Conservation (phyloP, 1,139 yeast species). For the Hansenula lynferdii region DNA sequence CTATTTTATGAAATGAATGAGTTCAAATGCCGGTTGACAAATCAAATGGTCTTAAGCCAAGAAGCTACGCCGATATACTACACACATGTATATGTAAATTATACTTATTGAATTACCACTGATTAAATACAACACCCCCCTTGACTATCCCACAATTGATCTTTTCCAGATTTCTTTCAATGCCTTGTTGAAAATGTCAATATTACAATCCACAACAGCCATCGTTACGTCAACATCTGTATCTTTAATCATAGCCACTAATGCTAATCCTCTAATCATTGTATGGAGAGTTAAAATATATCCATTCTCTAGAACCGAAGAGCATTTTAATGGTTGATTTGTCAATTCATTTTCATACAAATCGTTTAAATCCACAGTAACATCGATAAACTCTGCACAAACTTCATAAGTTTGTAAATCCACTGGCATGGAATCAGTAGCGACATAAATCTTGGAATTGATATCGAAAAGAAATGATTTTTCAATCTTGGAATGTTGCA, state of each 20-base stretch:
- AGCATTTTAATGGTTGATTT: slow-evolving; percentile 47
- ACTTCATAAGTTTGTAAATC: slow-evolving; percentile 95
- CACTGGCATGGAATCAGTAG: slow-evolving; percentile 94
- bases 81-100: too few species aligned
- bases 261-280: slow-evolving; percentile 89
- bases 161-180: slow-evolving; percentile 71
- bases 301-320: slow-evolving; percentile 78
- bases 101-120: too few species aligned
- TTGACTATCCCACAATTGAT: slow-evolving; percentile 17
- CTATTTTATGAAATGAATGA: too few species aligned
- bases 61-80: too few species aligned
- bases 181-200: slow-evolving; percentile 73
- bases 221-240: slow-evolving; percentile 55
- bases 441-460: slow-evolving; percentile 91
- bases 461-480: slow-evolving; percentile 91
- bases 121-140: too few species aligned
- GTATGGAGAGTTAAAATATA: slow-evolving; percentile 77
- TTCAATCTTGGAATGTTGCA: slow-evolving; percentile 86
- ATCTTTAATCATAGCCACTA: slow-evolving; percentile 79
- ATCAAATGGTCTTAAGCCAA: too few species aligned
- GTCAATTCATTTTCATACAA: slow-evolving; percentile 42
- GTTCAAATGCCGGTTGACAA: too few species aligned
- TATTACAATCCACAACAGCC: slow-evolving; percentile 86
- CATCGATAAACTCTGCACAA: slow-evolving; percentile 95
- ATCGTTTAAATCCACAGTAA: slow-evolving; percentile 83